These are phyloP conservation scores for Aspergillus sp. DNA, from an alignment of 2,329 filamentous ascomycete species.

Conservation along the genomic window DNA sequence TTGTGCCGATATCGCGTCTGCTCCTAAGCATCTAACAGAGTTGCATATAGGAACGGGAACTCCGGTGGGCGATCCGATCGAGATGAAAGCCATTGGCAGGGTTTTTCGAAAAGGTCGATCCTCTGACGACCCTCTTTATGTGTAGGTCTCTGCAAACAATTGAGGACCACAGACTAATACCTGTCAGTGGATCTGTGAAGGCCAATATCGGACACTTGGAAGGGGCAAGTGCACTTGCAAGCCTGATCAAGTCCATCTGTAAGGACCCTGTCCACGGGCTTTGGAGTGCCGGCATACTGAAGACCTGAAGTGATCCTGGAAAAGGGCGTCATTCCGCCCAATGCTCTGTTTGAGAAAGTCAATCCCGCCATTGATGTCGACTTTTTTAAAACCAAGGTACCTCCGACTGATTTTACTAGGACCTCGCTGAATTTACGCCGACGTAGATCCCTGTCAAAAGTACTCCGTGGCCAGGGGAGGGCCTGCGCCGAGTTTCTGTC, in stretches of 20 bases:
- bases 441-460: not conserved
- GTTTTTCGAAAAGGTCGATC: slow-evolving; percentile 1
- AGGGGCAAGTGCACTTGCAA: slow-evolving; percentile 12
- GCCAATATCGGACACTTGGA: slow-evolving; percentile 9
- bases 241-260: slow-evolving; percentile 11
- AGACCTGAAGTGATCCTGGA: slow-evolving; percentile 1
- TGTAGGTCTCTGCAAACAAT: not conserved
- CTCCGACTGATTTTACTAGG: no score
- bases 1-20: not conserved
- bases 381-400: slow-evolving; percentile 1
- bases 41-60: slow-evolving; percentile 8
- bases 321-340: slow-evolving; percentile 7
- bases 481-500: slow-evolving; percentile 8
- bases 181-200: slow-evolving; percentile 6
- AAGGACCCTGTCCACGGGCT: not conserved
- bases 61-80: slow-evolving; percentile 9
- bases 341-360: slow-evolving; percentile 4
- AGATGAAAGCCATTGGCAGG: slow-evolving; percentile 5
- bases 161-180: not conserved
- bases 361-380: slow-evolving; percentile 7
- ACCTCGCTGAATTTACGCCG: no score
- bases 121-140: slow-evolving; percentile 5
- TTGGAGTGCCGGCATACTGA: not conserved
- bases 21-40: not conserved
- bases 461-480: not conserved